A percentile compares a stretch with the other conserved stretches of the same genome.
These are phyloP conservation scores for Leccinum fuscescens DNA, from an alignment of 1,284 basidiomycete genomes.

Conservation along the genomic window DNA sequence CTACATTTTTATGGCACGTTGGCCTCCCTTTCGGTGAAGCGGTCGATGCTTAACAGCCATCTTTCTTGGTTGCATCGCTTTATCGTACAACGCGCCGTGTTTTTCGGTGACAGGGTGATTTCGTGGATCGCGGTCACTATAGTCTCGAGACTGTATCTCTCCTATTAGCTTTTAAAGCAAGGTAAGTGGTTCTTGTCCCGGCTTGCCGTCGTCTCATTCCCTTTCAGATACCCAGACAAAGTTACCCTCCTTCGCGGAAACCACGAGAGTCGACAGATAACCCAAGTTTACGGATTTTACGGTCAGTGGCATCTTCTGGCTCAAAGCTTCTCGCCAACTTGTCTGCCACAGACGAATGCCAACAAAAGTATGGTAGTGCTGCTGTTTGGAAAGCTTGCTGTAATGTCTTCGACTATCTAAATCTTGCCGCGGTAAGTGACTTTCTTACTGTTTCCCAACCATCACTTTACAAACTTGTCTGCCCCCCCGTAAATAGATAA, in stretches of 20 bases:
- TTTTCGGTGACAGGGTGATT: constrained; percentile 73
- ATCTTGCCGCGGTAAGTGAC: constrained; percentile 81
- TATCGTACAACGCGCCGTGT: background rate
- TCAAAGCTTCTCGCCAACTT: background rate
- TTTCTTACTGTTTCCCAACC: background rate
- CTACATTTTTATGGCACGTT: constrained; percentile 97
- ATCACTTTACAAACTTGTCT: background rate
- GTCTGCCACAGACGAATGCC: constrained; percentile 77
- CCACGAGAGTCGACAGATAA: constrained; percentile 95
- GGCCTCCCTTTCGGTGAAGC: constrained; percentile 26
- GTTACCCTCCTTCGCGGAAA: constrained; percentile 92
- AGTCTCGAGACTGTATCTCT: constrained; percentile 94
- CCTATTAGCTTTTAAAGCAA: constrained; percentile 86
- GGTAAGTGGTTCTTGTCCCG: constrained; percentile 45
- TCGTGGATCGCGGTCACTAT: constrained; percentile 96
- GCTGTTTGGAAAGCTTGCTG: constrained; percentile 96
- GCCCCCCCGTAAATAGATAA: constrained; percentile 59
- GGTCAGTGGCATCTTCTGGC: constrained; percentile 48
- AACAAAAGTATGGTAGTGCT: constrained; percentile 93
- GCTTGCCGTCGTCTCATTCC: constrained; percentile 4
- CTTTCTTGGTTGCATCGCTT: constrained; percentile 22
- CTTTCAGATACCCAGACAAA: constrained; percentile 81
- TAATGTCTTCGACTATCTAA: constrained; percentile 92
- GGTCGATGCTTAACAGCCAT: constrained; percentile 18
- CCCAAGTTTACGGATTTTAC: constrained; percentile 98